Evolutionary conservation across 2,329 filamentous ascomycete genomes (phyloP).

Genomic region (Neofusicoccum sp.): DNA sequence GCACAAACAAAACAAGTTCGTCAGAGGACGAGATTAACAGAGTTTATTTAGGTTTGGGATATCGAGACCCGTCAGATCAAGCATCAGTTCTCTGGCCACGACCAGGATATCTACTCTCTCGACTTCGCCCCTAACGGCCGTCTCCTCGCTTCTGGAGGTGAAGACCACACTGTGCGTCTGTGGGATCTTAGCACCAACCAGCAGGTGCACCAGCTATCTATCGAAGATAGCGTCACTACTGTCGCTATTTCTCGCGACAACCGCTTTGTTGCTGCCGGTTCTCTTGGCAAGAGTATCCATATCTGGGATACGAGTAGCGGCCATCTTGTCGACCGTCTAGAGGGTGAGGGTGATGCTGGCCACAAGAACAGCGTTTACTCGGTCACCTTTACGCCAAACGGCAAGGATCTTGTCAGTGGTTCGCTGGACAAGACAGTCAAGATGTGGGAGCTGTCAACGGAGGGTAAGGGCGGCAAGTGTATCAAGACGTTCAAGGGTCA

Average conservation of each 20-base stretch:
- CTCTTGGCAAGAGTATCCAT: conserved; percentile 94
- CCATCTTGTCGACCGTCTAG: conserved; percentile 85
- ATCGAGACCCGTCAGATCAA: conserved; percentile 82
- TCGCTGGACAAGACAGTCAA: conserved; percentile 98
- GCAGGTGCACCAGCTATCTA: conserved; percentile 82
- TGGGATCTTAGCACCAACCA: conserved; percentile 91
- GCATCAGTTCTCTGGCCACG: conserved; percentile 92
- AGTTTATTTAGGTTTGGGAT: conserved; percentile 77
- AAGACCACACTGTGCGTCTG: conserved; percentile 89
- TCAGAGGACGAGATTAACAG: conserved; percentile 17
- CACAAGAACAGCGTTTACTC: conserved; percentile 98
- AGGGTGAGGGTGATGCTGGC: conserved; percentile 74
- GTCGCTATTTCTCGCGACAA: conserved; percentile 97
- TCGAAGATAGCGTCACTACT: conserved; percentile 96
- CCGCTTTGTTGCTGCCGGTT: conserved; percentile 90
- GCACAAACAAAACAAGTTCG: no score
- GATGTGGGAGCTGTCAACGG: conserved; percentile 91
- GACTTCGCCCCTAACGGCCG: conserved; percentile 94
- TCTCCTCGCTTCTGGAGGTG: conserved; percentile 92
- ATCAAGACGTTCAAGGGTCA: conserved; percentile 97
- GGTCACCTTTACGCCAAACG: conserved; percentile 92
- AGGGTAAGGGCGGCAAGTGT: conserved; percentile 84
- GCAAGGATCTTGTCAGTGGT: conserved; percentile 89
- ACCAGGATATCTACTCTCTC: conserved; percentile 97
- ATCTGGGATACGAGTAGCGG: conserved; percentile 93